Conservation (phyloP, 2,329 filamentous ascomycete species). For the Phoma sp. region DNA sequence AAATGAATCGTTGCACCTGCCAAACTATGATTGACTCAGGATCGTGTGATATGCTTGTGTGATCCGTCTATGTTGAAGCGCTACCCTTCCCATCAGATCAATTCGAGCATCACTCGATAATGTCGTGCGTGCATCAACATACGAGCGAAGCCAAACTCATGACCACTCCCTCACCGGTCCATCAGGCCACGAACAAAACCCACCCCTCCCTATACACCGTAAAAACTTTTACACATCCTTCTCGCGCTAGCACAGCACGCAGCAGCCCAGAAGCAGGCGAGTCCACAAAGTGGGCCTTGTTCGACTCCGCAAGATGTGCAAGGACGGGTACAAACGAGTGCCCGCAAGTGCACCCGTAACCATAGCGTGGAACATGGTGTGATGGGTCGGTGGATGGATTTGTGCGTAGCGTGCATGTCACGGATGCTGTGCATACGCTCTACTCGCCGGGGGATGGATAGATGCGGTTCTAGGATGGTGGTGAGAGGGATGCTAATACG, state of each 20-base stretch:
- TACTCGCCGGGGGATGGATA: conserved; percentile 2
- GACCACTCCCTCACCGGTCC: neutral
- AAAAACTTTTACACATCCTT: conserved; percentile 15
- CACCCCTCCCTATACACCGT: neutral
- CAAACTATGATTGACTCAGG: neutral
- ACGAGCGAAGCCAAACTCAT: neutral
- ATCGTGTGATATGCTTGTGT: neutral
- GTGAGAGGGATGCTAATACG: neutral
- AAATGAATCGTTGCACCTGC: conserved; percentile 37
- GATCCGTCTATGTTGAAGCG: neutral
- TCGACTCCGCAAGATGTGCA: conserved; percentile 13
- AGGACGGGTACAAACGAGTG: conserved; percentile 12
- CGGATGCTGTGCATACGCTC: conserved; percentile 1
- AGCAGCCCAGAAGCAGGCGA: neutral
- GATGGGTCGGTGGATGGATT: conserved; percentile 8
- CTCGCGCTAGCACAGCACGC: conserved; percentile 6
- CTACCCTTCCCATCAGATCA: neutral
- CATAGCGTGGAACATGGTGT: conserved; percentile 11
- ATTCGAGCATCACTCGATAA: neutral
- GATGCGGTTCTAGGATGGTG: neutral
- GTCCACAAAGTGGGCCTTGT: conserved; percentile 1
- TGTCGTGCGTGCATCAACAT: too few relatives aligned
- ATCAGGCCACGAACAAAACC: neutral
- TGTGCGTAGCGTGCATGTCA: conserved; percentile 6
- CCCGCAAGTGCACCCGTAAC: conserved; percentile 12